Conservation (phyloP, 352 stramenopile species). For the Phytophthora europaea region DNA sequence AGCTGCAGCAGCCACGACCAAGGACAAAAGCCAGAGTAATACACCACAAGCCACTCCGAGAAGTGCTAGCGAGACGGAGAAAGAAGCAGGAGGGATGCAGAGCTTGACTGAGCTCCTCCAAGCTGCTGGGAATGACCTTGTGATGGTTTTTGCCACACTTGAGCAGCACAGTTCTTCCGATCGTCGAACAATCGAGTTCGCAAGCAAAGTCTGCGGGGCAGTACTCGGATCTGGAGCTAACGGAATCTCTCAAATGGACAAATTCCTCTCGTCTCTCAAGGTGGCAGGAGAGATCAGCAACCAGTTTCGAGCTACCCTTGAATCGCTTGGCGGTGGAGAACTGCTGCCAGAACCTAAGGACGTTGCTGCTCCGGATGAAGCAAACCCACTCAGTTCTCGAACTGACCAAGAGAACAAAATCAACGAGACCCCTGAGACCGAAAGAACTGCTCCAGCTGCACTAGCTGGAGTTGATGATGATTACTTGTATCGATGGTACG, state of each 20-base stretch:
- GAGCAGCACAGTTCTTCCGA: constrained; percentile 36
- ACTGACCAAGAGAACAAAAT: constrained; percentile 7
- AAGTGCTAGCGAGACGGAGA: constrained; percentile 19
- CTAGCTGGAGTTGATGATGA: constrained; percentile 48
- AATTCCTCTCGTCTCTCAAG: constrained; percentile 55
- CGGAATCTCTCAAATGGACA: constrained; percentile 26
- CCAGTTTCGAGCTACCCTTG: constrained; percentile 49
- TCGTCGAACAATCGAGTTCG: constrained; percentile 39
- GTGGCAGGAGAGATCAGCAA: constrained; percentile 47
- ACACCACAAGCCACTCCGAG: constrained; percentile 40
- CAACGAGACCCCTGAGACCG: constrained; percentile 4
- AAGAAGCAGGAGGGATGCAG: constrained; percentile 23
- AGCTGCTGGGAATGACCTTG: constrained; percentile 40
- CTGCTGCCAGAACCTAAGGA: constrained; percentile 43
- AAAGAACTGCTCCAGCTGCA: background rate
- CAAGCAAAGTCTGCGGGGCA: constrained; percentile 45
- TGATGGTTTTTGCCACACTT: constrained; percentile 40
- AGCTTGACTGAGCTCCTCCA: constrained; percentile 50
- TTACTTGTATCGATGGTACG: constrained; percentile 68
- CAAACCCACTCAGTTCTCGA: constrained; percentile 6
- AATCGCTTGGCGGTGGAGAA: constrained; percentile 34
- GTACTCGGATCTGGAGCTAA: constrained; percentile 24
- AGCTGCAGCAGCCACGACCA: constrained; percentile 11
- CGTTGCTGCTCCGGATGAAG: constrained; percentile 3
- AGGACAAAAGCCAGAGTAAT: constrained; percentile 40